Evolutionary conservation across 2,329 filamentous ascomycete species (phyloP).

Genomic region (Pseudodiploospora longispora): DNA sequence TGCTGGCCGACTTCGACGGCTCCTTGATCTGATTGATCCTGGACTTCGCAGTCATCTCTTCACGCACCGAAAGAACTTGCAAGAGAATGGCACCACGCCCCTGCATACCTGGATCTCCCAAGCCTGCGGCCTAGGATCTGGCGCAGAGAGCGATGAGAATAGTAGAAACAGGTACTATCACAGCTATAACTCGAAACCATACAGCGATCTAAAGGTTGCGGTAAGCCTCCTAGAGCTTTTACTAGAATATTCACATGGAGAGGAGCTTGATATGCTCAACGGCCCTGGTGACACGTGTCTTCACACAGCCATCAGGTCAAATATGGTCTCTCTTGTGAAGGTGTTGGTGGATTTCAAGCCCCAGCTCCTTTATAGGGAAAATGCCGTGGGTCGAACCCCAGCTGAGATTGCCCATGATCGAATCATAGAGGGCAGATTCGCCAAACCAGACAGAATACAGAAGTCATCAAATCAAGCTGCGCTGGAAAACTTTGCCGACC

Average conservation of each 20-base stretch:
- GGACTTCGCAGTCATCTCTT: slow-evolving; percentile 50
- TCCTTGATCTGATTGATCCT: slow-evolving; percentile 52
- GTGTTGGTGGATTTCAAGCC: slow-evolving; percentile 48
- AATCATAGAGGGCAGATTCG: slow-evolving; percentile 34
- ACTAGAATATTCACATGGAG: slow-evolving; percentile 47
- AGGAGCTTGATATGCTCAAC: slow-evolving; percentile 51
- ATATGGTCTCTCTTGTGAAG: slow-evolving; percentile 27
- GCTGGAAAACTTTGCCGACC: slow-evolving; percentile 10
- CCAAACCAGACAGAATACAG: slow-evolving; percentile 10
- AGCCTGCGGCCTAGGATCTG: slow-evolving; percentile 12
- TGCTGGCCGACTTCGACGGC: slow-evolving; percentile 27
- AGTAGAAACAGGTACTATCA: slow-evolving; percentile 8
- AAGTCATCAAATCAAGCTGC: slow-evolving; percentile 2
- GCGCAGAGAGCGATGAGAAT: slow-evolving; percentile 6
- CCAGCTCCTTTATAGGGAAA: slow-evolving; percentile 59
- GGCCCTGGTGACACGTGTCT: slow-evolving; percentile 57
- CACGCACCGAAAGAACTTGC: slow-evolving; percentile 45
- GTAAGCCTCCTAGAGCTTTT: slow-evolving; percentile 40
- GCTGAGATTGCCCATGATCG: slow-evolving; percentile 56
- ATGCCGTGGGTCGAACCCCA: slow-evolving; percentile 67
- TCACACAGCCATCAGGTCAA: slow-evolving; percentile 44
- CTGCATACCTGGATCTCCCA: slow-evolving; percentile 50
- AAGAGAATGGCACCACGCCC: slow-evolving; percentile 51
- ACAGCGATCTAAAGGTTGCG: slow-evolving; percentile 22
- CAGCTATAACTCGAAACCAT: slow-evolving; percentile 9